Evolutionary conservation across 2,329 filamentous ascomycete genomes (phyloP), one percentile per base, ranked within the genome.

Genomic region (Cladosporium sp.): DNA sequence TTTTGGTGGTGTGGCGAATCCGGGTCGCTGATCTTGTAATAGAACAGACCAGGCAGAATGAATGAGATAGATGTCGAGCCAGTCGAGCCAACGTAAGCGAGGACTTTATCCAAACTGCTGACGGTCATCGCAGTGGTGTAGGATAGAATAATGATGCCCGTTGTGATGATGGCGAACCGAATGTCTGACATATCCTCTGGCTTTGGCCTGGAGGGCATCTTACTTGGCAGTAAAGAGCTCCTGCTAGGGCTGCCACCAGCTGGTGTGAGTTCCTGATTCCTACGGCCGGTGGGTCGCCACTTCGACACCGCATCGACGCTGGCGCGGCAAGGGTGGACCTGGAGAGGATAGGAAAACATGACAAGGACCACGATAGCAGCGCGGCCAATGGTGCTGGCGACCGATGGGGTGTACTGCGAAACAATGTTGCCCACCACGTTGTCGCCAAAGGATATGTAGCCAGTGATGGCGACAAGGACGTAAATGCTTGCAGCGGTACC

Each of bases 51-150:
- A 0, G 93, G 93, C 0, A 98, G 78, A 59, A 98, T 97, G 68
- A 98, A 98, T 56, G 89, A 95, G 63, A 98, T 98, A 56, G 89
- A 89, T 0, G 93, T 98, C 48, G 86, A 92, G 49, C 93, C 93
- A 0, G 93, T 98, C 62, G 86, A 90, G 35, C 93, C 93, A 9
- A 98, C 93, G 61, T 96, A 98, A 0, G 93, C 92, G 0, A 98
- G 79, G 1, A 98, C 91, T 43, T 88, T 86, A 66, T 95, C 91
- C 3, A 98, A 79, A 10, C 86, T 93, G 16, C 84, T 87, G 3
- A 98, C 91, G 0, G 89, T 95, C 74, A 98, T 88, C 19, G 93
- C 90, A 7, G 89, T 89, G 53, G 88, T 78, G 68, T 97, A 98
- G 55, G 86, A 89, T 31, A 90, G 69, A 7, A 95, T 79, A 49